Evolutionary conservation across 2,329 filamentous ascomycete species (phyloP), one percentile per base, ranked within the genome.

Genomic region (Fusarium penzigii): DNA sequence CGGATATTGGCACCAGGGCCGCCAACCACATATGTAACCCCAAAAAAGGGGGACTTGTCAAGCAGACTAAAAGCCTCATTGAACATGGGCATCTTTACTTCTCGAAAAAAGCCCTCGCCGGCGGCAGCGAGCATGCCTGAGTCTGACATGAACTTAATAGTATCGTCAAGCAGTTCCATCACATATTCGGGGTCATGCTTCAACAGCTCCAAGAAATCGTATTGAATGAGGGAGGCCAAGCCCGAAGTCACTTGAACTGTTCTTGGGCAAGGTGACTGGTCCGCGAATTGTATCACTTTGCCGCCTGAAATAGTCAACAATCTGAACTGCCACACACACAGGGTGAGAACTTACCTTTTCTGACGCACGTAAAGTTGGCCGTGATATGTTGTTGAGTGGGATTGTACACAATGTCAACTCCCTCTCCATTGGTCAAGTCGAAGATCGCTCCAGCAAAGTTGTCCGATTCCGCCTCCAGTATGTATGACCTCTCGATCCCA

Each of bases 381-480:
- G 70, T 66, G 5, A 70, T 46, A 36, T 71, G 58, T 9, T 68
- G 60, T 44, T 71, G 71, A 0, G 77, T 75, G 0, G 78, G 69
- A 55, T 79, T 78, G 46, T 79, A 78, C 2, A 80, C 66, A 4
- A 79, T 52, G 42, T 81, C 74, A 2, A 78, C 62, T 12, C 71
- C 71, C 29, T 56, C 57, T 3, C 61, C 64, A 13, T 52, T 54
- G 1, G 74, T 77, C 16, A 67, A 48, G 0, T 65, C 54, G 25
- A 68, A 58, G 34, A 79, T 55, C 4, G 57, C 46, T 1, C 62
- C 56, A 10, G 72, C 68, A 16, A 75, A 72, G 16, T 57, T 63
- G 25, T 71, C 68, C 6, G 68, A 63, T 25, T 70, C 67, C 0
- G 64, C 68, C 29, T 70, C 64, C 4, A 82, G 56, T 12, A 81